Base-by-base conservation (phyloP, 2,329 filamentous ascomycete genomes). In the Pseudogymnoascus sp. region DNA sequence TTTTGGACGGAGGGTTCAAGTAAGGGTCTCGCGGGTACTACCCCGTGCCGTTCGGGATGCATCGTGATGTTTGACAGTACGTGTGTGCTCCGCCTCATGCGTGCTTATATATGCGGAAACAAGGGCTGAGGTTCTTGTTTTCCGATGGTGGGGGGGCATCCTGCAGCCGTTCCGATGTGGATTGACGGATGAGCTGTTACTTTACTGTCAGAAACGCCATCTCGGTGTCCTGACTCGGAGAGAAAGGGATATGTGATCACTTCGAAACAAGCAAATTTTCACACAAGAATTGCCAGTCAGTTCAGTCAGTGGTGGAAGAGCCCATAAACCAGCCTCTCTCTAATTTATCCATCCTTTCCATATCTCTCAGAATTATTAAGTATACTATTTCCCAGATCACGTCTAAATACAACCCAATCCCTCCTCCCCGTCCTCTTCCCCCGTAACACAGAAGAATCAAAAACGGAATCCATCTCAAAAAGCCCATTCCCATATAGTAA, bases 401-500 rank as follows among this genome's bases (percentile, higher is more conserved):
- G 21, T 47, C 42, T 47, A 47, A 47, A 47, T 47, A 47, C 42
- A 47, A 47, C 42, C 42, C 42, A 21, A 47, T 25, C 42, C 42
- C 42, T 47, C 21, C 21, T 21, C 21, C 21, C 21, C 21, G n/a
- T 47, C 42, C 12, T 47, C 42, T 47, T 25, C 21, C 6, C 42
- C 42, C 21, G 21, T 4, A 44, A 8, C 10, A 1, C 21, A 31
- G 14, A 47, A 47, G 5, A 44, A 47, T 4, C 5, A 14, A n/a
- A 47, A 47, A 25, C 2, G 14, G 38, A 21, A 47, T 25, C 42
- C 42, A 25, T 23, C 42, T 47, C 14, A n/a, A 23, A 25, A 47
- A 47, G 21, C 42, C 42, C 42, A 47, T 47, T 47, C 42, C 42
- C 42, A 47, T 47, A 47, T 47, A 47, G 42, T 47, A 47, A 47